phyloP scores from a whole-genome alignment of 768 basidiomycete species.

The Boletellus ananas region DNA sequence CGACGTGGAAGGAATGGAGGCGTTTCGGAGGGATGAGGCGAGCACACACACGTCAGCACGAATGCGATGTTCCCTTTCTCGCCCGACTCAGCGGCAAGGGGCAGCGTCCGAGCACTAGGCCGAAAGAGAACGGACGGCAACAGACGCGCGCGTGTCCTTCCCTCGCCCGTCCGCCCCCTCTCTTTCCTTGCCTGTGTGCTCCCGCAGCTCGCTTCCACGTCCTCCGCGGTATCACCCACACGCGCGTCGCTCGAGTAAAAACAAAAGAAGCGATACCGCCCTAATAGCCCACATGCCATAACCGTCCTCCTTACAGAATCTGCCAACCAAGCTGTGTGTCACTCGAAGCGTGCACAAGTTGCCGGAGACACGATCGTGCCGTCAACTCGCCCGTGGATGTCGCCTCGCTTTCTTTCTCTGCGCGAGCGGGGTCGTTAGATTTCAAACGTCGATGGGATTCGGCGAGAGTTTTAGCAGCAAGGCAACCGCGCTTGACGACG shows the following conservation, averaged over 20 bases:
- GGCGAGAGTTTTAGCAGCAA: background rate
- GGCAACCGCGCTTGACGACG: conserved; percentile 1
- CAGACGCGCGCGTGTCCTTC: background rate
- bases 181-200: too few relatives aligned
- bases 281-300: conserved; percentile 26
- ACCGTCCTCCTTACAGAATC: conserved; percentile 8
- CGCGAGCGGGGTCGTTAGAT: too few relatives aligned
- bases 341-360: conserved; percentile 9
- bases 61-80: too few relatives aligned
- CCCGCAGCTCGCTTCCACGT: background rate
- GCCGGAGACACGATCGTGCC: conserved; percentile 10
- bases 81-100: too few relatives aligned
- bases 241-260: background rate
- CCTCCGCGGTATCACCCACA: conserved; percentile 18
- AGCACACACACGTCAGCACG: conserved; percentile 2
- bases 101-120: too few relatives aligned
- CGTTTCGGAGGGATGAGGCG: background rate
- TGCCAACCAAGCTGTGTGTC: conserved; percentile 8
- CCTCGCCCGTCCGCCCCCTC: background rate
- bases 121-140: too few relatives aligned
- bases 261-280: conserved; percentile 20
- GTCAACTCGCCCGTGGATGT: conserved; percentile 11
- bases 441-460: too few relatives aligned
- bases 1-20: conserved; percentile 4
- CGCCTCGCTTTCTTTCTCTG: background rate